phyloP scores from a whole-genome alignment of 768 basidiomycete species.

The Termitomyces sp. region DNA sequence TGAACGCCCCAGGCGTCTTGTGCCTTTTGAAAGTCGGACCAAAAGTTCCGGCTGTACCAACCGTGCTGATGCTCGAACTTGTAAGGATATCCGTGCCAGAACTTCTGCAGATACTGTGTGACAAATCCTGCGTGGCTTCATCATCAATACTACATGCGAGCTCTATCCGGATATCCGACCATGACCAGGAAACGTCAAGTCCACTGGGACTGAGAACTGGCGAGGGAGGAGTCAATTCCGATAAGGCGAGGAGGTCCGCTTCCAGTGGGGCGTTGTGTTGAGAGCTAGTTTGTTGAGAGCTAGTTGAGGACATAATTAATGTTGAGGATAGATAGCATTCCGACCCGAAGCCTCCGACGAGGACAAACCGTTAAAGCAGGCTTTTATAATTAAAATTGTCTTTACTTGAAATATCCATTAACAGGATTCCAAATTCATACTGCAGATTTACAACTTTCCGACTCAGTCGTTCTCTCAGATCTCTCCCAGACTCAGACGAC shows the following conservation, averaged over 20 bases:
- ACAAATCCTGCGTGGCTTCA: not conserved
- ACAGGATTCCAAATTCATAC: not conserved
- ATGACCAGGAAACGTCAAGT: conserved; percentile 30
- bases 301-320: not conserved
- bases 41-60: conserved; percentile 21
- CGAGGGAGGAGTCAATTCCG: conserved; percentile 36
- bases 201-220: conserved; percentile 36
- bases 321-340: not conserved
- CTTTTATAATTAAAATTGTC: too few species aligned
- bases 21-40: conserved; percentile 16
- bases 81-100: conserved; percentile 1
- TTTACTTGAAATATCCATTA: not conserved
- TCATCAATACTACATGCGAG: conserved; percentile 23
- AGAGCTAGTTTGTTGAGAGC: not conserved
- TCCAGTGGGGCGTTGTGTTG: not conserved
- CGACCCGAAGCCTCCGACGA: not conserved
- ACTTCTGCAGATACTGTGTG: not conserved
- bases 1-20: not conserved
- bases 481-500: conserved; percentile 9
- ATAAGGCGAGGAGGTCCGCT: conserved; percentile 26
- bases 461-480: not conserved
- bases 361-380: not conserved
- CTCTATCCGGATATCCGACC: conserved; percentile 47
- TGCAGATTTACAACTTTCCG: not conserved
- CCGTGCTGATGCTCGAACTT: conserved; percentile 8